phyloP scores from a whole-genome alignment of 73 alveolate genomes.

The Blepharisma stoltei region DNA sequence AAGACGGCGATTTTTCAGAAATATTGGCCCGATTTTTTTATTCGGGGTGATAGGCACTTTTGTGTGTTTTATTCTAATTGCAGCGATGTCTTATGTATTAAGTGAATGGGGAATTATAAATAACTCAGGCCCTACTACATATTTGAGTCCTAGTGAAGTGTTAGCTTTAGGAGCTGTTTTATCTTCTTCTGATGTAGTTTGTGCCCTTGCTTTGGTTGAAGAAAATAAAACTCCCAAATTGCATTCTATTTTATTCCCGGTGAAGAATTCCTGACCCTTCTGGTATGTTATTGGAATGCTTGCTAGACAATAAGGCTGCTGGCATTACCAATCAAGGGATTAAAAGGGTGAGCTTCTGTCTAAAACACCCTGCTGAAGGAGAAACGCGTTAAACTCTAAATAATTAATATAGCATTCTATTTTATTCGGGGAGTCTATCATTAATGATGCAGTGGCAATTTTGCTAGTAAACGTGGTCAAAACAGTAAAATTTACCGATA shows the following conservation, averaged over 20 bases:
- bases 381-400: no score
- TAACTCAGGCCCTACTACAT: slow-evolving; percentile 46
- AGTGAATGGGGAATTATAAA: slow-evolving; percentile 51
- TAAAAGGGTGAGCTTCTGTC: no score
- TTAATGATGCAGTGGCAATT: slow-evolving; percentile 95
- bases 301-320: no score
- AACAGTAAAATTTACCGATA: slow-evolving; percentile 52
- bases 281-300: no score
- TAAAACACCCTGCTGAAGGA: no score
- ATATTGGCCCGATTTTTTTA: slow-evolving; percentile 75
- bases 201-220: slow-evolving; percentile 90
- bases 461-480: slow-evolving; percentile 65
- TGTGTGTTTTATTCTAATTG: slow-evolving; percentile 66
- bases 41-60: slow-evolving; percentile 88
- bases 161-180: slow-evolving; percentile 78
- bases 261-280: no score
- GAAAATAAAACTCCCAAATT: slow-evolving; percentile 82
- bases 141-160: slow-evolving; percentile 46
- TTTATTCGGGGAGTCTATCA: slow-evolving; percentile 96
- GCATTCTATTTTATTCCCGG: slow-evolving; percentile 82
- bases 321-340: no score
- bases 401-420: no score
- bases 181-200: slow-evolving; percentile 96
- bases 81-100: slow-evolving; percentile 57
- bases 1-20: slow-evolving; percentile 71